phyloP scores from a whole-genome alignment of 345 rosid species.

The Toxicodendron radicans region DNA sequence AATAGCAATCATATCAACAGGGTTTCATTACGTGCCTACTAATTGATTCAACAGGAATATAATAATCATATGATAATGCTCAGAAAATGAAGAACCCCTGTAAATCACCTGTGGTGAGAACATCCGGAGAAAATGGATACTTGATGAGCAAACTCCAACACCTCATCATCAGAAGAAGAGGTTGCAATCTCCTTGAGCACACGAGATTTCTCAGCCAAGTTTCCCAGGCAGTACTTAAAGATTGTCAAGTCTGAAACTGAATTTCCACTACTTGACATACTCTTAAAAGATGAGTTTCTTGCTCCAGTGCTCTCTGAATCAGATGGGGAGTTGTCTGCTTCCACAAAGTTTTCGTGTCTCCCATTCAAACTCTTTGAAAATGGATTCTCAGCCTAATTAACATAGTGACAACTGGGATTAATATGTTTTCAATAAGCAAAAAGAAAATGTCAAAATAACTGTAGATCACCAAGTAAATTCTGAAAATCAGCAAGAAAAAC shows the following conservation, averaged over 20 bases:
- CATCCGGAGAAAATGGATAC: conserved; percentile 86
- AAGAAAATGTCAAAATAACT: conserved; percentile 3
- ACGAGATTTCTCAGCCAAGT: conserved; percentile 63
- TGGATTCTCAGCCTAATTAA: conserved; percentile 39
- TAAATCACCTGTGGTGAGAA: conserved; percentile 76
- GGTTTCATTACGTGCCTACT: background rate
- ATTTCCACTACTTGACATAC: conserved; percentile 34
- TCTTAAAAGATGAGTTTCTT: conserved; percentile 42
- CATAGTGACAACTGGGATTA: background rate
- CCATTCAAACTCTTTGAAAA: conserved; percentile 32
- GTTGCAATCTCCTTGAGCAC: conserved; percentile 79
- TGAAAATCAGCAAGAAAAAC: conserved; percentile 2
- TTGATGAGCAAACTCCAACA: conserved; percentile 69
- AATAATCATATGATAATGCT: background rate
- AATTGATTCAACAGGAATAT: background rate
- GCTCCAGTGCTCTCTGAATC: conserved; percentile 62
- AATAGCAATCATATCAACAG: background rate
- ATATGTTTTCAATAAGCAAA: background rate
- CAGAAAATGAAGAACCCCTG: conserved; percentile 3
- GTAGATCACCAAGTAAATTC: conserved; percentile 3
- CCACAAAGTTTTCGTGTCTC: conserved; percentile 37
- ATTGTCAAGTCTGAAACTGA: conserved; percentile 57
- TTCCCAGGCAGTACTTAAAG: conserved; percentile 84
- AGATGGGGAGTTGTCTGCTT: conserved; percentile 45
- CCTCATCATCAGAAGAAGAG: conserved; percentile 60